phyloP scores from a whole-genome alignment of 2,329 filamentous ascomycete species.

The Fusarium sp. region DNA sequence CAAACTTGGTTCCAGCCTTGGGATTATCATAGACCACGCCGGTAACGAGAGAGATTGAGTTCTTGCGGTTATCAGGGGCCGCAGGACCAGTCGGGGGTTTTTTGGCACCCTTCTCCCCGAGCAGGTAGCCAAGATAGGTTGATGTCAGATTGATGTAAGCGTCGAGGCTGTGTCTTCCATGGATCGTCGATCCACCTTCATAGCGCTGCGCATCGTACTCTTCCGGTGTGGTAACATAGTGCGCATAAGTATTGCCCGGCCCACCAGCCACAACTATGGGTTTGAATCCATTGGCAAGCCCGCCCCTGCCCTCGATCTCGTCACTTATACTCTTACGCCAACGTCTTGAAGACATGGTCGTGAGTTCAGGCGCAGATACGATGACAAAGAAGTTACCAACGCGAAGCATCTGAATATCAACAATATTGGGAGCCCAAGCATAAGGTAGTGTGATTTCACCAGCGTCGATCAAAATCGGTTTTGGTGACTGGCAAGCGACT shows the following conservation, averaged over 20 bases:
- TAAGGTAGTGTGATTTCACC: slow-evolving; percentile 4
- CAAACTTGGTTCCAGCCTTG: neutral
- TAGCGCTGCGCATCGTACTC: slow-evolving; percentile 17
- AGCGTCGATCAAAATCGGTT: slow-evolving; percentile 11
- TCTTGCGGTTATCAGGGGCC: slow-evolving; percentile 3
- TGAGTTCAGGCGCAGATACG: neutral
- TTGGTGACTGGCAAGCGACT: neutral
- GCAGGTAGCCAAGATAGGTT: neutral
- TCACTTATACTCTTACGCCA: slow-evolving; percentile 13
- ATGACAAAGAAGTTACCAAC: slow-evolving; percentile 20
- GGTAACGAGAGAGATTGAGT: neutral
- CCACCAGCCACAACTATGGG: slow-evolving; percentile 18
- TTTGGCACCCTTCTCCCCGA: neutral
- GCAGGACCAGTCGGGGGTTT: neutral
- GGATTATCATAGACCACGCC: slow-evolving; percentile 22
- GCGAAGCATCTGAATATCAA: slow-evolving; percentile 15
- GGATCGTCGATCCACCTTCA: slow-evolving; percentile 10
- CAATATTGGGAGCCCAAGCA: slow-evolving; percentile 13
- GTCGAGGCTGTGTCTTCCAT: slow-evolving; percentile 8
- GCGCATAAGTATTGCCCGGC: slow-evolving; percentile 4
- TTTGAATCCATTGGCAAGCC: neutral
- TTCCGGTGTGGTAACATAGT: slow-evolving; percentile 15
- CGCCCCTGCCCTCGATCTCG: neutral
- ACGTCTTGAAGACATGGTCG: slow-evolving; percentile 12
- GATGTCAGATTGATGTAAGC: slow-evolving; percentile 7